Percentiles rank a stretch among this genome's conserved stretches.
phyloP scores from a whole-genome alignment of 768 basidiomycete genomes.

The Pleurotus citrinopileatus region DNA sequence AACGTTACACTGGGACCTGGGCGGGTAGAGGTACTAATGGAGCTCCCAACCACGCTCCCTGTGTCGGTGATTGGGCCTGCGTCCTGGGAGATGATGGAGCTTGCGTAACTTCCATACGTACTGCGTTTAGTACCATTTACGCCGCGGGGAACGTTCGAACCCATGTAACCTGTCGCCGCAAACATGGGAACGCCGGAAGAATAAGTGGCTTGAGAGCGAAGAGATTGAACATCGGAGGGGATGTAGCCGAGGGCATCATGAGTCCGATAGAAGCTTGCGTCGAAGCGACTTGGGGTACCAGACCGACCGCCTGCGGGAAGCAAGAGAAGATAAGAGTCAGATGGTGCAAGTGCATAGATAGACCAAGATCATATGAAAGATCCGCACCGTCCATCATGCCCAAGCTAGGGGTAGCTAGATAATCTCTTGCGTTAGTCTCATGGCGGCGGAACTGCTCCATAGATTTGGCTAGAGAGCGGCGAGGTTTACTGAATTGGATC shows the following conservation, averaged over 20 bases:
- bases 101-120: constrained; percentile 78
- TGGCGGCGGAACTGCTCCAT: constrained; percentile 94
- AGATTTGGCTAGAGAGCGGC: constrained; percentile 82
- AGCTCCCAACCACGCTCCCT: constrained; percentile 58
- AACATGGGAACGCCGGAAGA: constrained; percentile 91
- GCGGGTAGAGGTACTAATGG: constrained; percentile 34
- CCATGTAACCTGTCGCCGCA: constrained; percentile 65
- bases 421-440: constrained; percentile 89
- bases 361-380: neutral
- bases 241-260: constrained; percentile 94
- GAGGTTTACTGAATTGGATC: constrained; percentile 99
- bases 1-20: constrained; percentile 63
- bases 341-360: constrained; percentile 11
- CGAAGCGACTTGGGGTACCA: constrained; percentile 92
- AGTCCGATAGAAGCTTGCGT: constrained; percentile 92
- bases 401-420: constrained; percentile 34
- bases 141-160: constrained; percentile 62
- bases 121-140: constrained; percentile 70
- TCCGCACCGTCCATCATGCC: constrained; percentile 9
- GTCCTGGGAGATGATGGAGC: constrained; percentile 92
- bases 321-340: constrained; percentile 18
- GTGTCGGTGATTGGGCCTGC: constrained; percentile 64
- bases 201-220: constrained; percentile 95
- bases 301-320: constrained; percentile 55
- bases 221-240: constrained; percentile 92